Evolutionary conservation across 139 green algal species (phyloP), one percentile per base, ranked within the genome.

Genomic region (Chlamydomonas incerta): DNA sequence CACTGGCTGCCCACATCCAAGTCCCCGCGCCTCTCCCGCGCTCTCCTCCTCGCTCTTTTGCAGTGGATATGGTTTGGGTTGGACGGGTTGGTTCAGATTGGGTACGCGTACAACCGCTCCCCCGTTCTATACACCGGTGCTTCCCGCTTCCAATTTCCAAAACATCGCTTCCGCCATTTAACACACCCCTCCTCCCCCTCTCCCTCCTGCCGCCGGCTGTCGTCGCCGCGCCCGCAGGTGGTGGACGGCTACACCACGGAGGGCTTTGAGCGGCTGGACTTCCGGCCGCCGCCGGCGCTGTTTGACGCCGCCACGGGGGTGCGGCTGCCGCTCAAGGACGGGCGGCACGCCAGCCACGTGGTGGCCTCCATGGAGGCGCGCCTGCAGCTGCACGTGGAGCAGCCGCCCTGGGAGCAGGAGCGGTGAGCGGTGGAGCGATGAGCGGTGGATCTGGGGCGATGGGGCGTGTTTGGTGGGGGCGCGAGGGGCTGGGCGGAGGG

Each of bases 241-340:
- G 34, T 79, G 33, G 80, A 86, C 55, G 80, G 80, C 14, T 79
- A 80, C 80, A 63, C 9, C 3, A 5, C n/a, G 34, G 80, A 79
- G 28, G 66, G 28, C 5, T 47, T 26, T 2, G 52, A 79, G 68
- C 34, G 68, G 33, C 35, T 86, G 55, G 35, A 79, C 52, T 86
- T 86, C 52, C 1, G 18, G 52, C 80, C 80, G 26, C 68, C 80
- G 28, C 67, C 67, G 18, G 65, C 68, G 57, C 52, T 86, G 68
- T 79, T 79, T 21, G 80, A 86, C 68, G 68, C 62, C 5, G 18
- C 9, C 14, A 50, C 41, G 8, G 68, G 68, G 26, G 31, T 86
- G 23, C 68, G 80, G 21, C 28, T 79, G 55, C 33, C 68, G 34
- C 68, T 86, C 15, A 33, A n/a, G 34, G 80, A 72, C 68, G 29